Evolutionary conservation across 2,329 filamentous ascomycete genomes (phyloP).

Genomic region (Ophidiomyces ophidiicola): DNA sequence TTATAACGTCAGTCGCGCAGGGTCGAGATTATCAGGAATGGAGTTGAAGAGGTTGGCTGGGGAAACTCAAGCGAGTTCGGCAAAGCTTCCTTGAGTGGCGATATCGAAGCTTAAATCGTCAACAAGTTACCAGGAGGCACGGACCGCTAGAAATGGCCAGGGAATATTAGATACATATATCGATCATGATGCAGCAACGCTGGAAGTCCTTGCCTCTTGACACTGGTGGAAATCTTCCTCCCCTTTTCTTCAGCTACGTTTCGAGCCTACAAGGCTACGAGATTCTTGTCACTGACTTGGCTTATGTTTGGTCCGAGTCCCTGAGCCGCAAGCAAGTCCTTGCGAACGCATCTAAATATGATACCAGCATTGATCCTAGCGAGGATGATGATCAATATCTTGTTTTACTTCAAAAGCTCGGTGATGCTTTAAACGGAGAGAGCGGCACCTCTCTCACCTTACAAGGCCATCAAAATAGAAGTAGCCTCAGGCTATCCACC

Average conservation of each 20-base stretch:
- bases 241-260: constrained; percentile 30
- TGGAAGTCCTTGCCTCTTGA: constrained; percentile 28
- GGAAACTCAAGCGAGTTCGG: constrained; percentile 10
- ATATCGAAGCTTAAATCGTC: not conserved
- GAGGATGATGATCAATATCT: constrained; percentile 44
- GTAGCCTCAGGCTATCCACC: constrained; percentile 36
- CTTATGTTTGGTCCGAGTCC: constrained; percentile 45
- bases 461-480: constrained; percentile 18
- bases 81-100: not conserved
- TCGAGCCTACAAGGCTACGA: constrained; percentile 35
- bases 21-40: not conserved
- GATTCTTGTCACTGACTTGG: constrained; percentile 47
- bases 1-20: not conserved
- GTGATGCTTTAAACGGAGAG: constrained; percentile 34
- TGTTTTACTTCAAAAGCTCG: constrained; percentile 45
- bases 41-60: not conserved
- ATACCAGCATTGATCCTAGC: constrained; percentile 48
- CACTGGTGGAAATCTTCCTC: constrained; percentile 21
- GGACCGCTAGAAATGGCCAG: too few relatives aligned
- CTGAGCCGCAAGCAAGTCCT: constrained; percentile 38
- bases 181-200: constrained; percentile 21
- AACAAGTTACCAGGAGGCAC: too few relatives aligned
- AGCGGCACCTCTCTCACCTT: constrained; percentile 24
- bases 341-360: constrained; percentile 36
- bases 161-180: too few relatives aligned